Conservation (phyloP, 2,329 filamentous ascomycete genomes). For the Sporothrix mexicana region DNA sequence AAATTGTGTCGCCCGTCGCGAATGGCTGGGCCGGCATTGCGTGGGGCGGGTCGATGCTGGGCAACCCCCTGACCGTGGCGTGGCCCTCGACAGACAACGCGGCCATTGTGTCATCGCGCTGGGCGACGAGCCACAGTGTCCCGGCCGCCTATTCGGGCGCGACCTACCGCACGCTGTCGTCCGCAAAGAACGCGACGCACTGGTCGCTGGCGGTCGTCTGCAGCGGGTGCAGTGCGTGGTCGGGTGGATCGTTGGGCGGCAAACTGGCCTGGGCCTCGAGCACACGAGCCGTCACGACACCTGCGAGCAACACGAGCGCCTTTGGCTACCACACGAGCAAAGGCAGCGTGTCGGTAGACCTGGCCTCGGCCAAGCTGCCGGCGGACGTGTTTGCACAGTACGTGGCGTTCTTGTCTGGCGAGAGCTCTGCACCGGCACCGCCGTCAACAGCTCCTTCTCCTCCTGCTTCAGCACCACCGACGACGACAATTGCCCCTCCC, state of each 20-base stretch:
- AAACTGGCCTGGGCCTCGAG: constrained; percentile 42
- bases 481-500: background rate
- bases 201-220: constrained; percentile 43
- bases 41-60: constrained; percentile 50
- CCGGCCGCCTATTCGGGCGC: constrained; percentile 38
- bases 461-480: background rate
- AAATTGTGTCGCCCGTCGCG: constrained; percentile 45
- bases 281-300: constrained; percentile 35
- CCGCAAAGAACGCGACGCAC: constrained; percentile 41
- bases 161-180: constrained; percentile 38
- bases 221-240: constrained; percentile 41
- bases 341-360: constrained; percentile 32
- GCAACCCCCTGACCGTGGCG: constrained; percentile 47
- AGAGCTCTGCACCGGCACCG: background rate
- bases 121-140: constrained; percentile 41
- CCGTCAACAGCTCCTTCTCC: background rate
- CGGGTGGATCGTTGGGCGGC: constrained; percentile 35
- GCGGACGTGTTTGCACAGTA: constrained; percentile 25
- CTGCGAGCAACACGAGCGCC: constrained; percentile 41
- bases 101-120: constrained; percentile 47
- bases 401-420: constrained; percentile 25
- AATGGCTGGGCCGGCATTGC: constrained; percentile 49
- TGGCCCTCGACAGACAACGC: constrained; percentile 46
- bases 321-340: constrained; percentile 39
- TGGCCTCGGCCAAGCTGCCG: constrained; percentile 18